These are phyloP conservation scores for Neckera pumila DNA, from an alignment of 225 moss, liverwort and hornwort species.

Conservation along the genomic window DNA sequence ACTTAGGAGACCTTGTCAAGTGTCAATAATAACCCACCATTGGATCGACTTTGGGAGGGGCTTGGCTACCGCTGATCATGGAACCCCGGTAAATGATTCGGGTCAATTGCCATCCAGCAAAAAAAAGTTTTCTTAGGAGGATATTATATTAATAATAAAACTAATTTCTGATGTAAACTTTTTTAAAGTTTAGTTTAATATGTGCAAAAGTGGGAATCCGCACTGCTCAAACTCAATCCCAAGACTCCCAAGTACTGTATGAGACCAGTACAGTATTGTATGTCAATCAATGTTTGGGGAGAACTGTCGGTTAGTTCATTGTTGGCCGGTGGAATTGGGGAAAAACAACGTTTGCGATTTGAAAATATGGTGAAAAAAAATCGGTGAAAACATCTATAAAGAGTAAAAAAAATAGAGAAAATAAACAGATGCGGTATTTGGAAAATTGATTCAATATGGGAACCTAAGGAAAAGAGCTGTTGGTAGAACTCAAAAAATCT, in stretches of 20 bases:
- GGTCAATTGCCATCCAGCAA: neutral
- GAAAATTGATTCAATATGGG: neutral
- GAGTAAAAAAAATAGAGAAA: no score
- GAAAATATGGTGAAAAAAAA: no score
- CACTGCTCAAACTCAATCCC: neutral
- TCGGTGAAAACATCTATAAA: no score
- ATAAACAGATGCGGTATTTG: rapidly evolving
- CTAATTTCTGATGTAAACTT: no score
- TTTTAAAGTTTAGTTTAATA: neutral
- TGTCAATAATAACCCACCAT: neutral
- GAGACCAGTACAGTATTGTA: no score
- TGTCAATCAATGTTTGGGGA: no score
- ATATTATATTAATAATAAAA: no score
- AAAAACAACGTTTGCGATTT: no score
- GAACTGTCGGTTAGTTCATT: no score
- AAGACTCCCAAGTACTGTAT: neutral
- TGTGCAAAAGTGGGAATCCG: neutral
- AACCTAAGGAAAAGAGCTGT: rapidly evolving
- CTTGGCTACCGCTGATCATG: neutral
- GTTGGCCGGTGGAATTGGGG: no score
- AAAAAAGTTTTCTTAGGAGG: neutral
- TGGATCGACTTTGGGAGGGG: neutral
- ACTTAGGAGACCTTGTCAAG: neutral
- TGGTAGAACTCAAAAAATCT: neutral
- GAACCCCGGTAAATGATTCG: neutral